A percentile compares a stretch with the other conserved stretches of the same genome.
phyloP scores from a whole-genome alignment of 441 rosid species.

The Pelargonium fulgidum region DNA sequence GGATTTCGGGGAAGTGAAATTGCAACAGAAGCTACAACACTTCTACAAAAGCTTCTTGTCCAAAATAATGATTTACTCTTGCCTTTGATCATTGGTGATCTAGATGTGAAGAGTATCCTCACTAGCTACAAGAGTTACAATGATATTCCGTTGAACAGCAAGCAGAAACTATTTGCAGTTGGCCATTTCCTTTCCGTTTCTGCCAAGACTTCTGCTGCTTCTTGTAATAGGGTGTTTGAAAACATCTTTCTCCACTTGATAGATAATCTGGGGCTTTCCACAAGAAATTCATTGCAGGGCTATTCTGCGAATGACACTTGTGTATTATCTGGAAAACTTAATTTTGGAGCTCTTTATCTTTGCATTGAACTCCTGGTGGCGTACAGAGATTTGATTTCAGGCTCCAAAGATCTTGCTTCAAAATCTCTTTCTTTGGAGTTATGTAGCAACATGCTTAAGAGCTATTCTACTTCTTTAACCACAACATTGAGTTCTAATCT shows the following conservation, averaged over 20 bases:
- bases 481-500: slow-evolving; percentile 40
- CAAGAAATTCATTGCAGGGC: slow-evolving; percentile 28
- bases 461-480: slow-evolving; percentile 43
- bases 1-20: slow-evolving; percentile 41
- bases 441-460: slow-evolving; percentile 43
- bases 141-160: slow-evolving; percentile 46
- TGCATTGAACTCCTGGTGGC: slow-evolving; percentile 64
- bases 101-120: slow-evolving; percentile 44
- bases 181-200: slow-evolving; percentile 59
- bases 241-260: slow-evolving; percentile 50
- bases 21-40: slow-evolving; percentile 51
- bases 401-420: slow-evolving; percentile 25
- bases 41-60: slow-evolving; percentile 49
- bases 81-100: slow-evolving; percentile 49
- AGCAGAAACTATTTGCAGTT: slow-evolving; percentile 47
- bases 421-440: slow-evolving; percentile 29
- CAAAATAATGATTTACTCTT: slow-evolving; percentile 45
- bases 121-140: slow-evolving; percentile 36
- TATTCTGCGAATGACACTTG: slow-evolving; percentile 24
- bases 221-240: slow-evolving; percentile 57
- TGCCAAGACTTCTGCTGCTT: slow-evolving; percentile 50
- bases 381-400: slow-evolving; percentile 47
- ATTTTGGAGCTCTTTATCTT: slow-evolving; percentile 63
- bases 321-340: slow-evolving; percentile 30
- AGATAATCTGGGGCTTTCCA: slow-evolving; percentile 44